Percentiles rank a stretch among this genome's conserved stretches.
Conservation (phyloP, 805 yeast species). For the Suhomyces prunicola region DNA sequence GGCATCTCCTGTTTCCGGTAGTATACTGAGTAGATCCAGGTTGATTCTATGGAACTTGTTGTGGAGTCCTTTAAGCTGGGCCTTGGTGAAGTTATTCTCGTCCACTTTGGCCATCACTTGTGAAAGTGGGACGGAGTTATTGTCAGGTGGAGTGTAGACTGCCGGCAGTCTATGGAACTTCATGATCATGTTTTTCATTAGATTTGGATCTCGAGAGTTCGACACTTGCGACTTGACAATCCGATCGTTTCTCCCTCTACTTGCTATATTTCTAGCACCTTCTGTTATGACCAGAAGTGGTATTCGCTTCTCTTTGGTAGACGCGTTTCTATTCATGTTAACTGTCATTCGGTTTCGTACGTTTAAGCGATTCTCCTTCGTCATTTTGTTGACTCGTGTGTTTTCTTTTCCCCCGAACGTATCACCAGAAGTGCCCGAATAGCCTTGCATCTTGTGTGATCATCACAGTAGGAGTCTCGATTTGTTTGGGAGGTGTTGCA, state of each 20-base stretch:
- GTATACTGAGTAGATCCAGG: neutral
- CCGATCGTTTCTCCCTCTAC: neutral
- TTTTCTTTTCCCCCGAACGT: neutral
- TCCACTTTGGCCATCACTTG: neutral
- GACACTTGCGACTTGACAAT: neutral
- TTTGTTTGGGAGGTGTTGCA: neutral
- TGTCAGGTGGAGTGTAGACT: neutral
- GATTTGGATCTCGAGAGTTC: neutral
- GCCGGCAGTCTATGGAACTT: neutral
- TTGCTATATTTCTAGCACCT: neutral
- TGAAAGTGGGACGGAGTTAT: neutral
- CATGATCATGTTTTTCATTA: neutral
- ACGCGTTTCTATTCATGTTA: neutral
- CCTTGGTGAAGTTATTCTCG: neutral
- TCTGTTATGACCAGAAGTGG: neutral
- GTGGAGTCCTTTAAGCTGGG: neutral
- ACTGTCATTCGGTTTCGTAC: neutral
- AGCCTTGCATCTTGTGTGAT: neutral
- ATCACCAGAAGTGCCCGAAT: neutral
- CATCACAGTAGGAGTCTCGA: neutral
- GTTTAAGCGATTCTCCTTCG: neutral
- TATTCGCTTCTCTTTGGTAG: neutral
- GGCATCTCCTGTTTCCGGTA: neutral
- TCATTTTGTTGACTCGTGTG: neutral
- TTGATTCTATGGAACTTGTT: constrained; percentile 4